Evolutionary conservation across 2,329 filamentous ascomycete species (phyloP).

Genomic region (Fusarium clavum): DNA sequence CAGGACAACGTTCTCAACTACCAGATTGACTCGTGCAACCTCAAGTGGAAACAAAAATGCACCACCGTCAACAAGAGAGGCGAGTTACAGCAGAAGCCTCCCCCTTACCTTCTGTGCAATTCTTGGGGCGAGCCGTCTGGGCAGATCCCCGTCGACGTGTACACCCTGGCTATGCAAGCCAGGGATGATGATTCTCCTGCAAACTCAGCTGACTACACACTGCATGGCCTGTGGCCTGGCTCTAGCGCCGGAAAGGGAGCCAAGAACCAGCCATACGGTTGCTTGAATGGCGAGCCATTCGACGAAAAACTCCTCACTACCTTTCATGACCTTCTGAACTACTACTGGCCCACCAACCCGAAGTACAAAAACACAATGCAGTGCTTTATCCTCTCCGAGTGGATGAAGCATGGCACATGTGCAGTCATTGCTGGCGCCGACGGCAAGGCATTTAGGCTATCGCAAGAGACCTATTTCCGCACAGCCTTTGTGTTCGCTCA

Average conservation of each 20-base stretch:
- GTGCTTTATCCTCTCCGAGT: constrained; percentile 6
- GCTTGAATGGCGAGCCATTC: background rate
- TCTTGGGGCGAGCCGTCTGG: background rate
- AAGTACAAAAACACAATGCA: constrained; percentile 4
- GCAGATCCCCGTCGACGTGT: background rate
- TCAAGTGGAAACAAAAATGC: background rate
- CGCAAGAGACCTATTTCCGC: constrained; percentile 3
- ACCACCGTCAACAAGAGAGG: background rate
- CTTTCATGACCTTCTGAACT: background rate
- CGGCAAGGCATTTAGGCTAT: background rate
- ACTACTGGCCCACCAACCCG: constrained; percentile 5
- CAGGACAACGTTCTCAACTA: background rate
- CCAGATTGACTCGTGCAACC: background rate
- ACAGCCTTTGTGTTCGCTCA: constrained; percentile 1
- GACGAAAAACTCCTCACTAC: background rate
- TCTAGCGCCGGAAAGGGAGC: background rate
- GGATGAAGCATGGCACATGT: constrained; percentile 11
- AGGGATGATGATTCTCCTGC: accelerated
- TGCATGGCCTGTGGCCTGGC: constrained; percentile 2
- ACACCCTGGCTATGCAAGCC: background rate
- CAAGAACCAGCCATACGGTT: constrained; percentile 1
- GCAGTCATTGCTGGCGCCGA: background rate
- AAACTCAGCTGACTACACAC: background rate
- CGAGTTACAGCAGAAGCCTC: background rate
- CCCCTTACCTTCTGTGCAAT: background rate